phyloP scores from a whole-genome alignment of 805 yeast species.

The Scheffersomyces amazonensis region DNA sequence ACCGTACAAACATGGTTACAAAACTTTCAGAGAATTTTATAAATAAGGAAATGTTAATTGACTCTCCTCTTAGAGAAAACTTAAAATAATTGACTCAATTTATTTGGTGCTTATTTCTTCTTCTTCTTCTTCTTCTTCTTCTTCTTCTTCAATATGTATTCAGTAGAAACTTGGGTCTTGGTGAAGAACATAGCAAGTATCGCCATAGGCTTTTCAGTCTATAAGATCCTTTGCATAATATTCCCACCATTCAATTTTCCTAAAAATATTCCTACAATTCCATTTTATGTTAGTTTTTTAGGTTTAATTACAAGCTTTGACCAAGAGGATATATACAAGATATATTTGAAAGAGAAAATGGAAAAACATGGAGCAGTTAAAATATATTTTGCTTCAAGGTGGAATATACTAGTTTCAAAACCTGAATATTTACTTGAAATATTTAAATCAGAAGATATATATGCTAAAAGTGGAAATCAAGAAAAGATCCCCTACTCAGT shows the following conservation, averaged over 20 bases:
- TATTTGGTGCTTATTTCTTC: too few relatives aligned
- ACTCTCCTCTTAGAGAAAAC: too few relatives aligned
- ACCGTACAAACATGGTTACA: too few relatives aligned
- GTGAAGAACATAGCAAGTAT: too few relatives aligned
- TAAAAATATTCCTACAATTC: constrained; percentile 55
- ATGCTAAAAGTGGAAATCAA: constrained; percentile 60
- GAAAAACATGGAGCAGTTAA: constrained; percentile 58
- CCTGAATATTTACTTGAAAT: constrained; percentile 47
- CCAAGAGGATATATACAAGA: constrained; percentile 45
- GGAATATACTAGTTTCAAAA: constrained; percentile 54
- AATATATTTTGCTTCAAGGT: constrained; percentile 56
- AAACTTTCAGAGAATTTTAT: too few relatives aligned
- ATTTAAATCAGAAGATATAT: constrained; percentile 47
- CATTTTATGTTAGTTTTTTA: constrained; percentile 54
- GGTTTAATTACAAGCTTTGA: constrained; percentile 43
- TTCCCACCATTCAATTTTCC: constrained; percentile 54
- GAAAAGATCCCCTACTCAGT: constrained; percentile 56
- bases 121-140: too few relatives aligned
- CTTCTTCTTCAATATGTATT: too few relatives aligned
- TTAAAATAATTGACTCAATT: too few relatives aligned
- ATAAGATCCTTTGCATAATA: too few relatives aligned
- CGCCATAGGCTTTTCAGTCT: too few relatives aligned
- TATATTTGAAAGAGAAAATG: constrained; percentile 40
- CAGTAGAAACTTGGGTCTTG: too few relatives aligned
- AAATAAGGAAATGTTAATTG: too few relatives aligned